phyloP scores from a whole-genome alignment of 2,329 filamentous ascomycete species.

The Aspergillus arachidicola region DNA sequence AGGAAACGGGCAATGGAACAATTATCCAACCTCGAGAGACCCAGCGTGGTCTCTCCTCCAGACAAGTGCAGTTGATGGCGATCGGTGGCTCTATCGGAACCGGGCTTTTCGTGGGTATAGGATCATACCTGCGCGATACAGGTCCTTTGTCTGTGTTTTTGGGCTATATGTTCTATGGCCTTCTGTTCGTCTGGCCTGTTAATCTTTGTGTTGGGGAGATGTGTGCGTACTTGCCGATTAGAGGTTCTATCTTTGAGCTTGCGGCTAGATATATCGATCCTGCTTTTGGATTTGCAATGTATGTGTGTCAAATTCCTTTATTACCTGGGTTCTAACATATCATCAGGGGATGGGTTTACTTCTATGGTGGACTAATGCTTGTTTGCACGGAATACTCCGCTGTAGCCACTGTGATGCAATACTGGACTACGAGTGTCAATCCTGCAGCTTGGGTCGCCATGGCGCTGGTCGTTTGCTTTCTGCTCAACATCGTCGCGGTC shows the following conservation, averaged over 20 bases:
- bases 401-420: constrained; percentile 48
- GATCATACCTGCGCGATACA: constrained; percentile 33
- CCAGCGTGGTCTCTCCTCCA: constrained; percentile 39
- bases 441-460: constrained; percentile 47
- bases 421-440: constrained; percentile 48
- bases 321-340: not conserved
- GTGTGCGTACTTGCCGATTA: constrained; percentile 41
- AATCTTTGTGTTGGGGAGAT: constrained; percentile 35
- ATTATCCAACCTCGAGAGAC: constrained; percentile 22
- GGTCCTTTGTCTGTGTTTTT: constrained; percentile 40
- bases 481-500: constrained; percentile 70
- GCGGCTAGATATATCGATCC: constrained; percentile 53
- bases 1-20: constrained; percentile 19
- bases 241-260: constrained; percentile 51
- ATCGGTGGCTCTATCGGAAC: constrained; percentile 44
- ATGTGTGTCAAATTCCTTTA: not conserved
- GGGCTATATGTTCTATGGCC: constrained; percentile 38
- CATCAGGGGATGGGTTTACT: constrained; percentile 47
- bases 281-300: constrained; percentile 46
- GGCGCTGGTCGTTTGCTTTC: constrained; percentile 45
- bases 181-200: constrained; percentile 36
- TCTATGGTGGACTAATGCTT: constrained; percentile 48
- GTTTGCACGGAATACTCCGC: constrained; percentile 53
- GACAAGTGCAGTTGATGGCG: constrained; percentile 46
- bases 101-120: constrained; percentile 40